These are phyloP conservation scores for Capsicum pubescens DNA, from an alignment of 257 asterid genomes.

Conservation along the genomic window DNA sequence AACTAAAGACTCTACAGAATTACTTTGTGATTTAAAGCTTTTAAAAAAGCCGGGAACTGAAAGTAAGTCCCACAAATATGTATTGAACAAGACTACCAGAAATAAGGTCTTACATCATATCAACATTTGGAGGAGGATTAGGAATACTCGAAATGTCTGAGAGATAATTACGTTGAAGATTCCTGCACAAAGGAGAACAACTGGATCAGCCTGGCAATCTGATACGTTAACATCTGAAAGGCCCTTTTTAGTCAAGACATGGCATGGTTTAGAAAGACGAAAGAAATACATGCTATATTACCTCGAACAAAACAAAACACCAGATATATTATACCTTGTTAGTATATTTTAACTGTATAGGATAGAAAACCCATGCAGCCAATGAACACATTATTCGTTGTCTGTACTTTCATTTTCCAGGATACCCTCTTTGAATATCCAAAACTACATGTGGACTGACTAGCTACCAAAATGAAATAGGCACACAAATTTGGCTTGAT, in stretches of 20 bases:
- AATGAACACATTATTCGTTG: neutral
- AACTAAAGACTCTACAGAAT: neutral
- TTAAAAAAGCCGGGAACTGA: neutral
- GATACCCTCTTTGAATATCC: neutral
- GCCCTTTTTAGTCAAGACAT: constrained; percentile 1
- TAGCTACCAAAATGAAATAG: neutral
- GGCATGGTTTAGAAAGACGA: neutral
- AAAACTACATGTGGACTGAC: neutral
- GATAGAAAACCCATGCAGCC: neutral
- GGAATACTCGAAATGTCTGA: constrained; percentile 57
- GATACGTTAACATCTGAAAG: neutral
- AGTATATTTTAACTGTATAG: neutral
- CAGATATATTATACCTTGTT: neutral
- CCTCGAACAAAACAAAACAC: neutral
- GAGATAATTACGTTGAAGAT: constrained; percentile 47
- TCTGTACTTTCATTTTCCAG: neutral
- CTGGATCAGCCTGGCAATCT: constrained; percentile 17
- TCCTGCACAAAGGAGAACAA: constrained; percentile 47
- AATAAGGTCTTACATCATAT: constrained; percentile 44
- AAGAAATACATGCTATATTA: neutral
- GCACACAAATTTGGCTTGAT: neutral
- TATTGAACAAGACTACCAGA: neutral
- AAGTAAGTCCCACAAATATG: constrained; percentile 19
- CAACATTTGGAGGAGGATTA: constrained; percentile 49
- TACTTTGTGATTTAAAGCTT: neutral